Base-by-base conservation (phyloP, 2,329 filamentous ascomycete genomes). In the Colletotrichum tanaceti region DNA sequence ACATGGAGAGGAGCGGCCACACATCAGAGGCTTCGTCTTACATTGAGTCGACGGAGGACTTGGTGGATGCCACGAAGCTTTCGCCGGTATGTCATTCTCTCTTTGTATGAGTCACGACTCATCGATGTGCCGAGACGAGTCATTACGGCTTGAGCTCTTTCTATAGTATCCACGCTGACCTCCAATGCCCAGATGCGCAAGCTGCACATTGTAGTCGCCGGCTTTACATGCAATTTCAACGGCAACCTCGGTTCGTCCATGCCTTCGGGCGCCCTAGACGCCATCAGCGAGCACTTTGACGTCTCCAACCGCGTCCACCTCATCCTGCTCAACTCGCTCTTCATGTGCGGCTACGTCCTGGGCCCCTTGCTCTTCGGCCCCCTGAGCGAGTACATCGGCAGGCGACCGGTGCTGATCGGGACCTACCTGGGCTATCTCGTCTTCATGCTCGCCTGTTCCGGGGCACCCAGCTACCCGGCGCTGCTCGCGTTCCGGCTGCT, bases 401-500 rank as follows among this genome's bases (percentile, higher is more conserved):
- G 77, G 1, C 74, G 76, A 0, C 77, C 77, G 10, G 76, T 79
- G 32, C 71, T 79, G 39, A 72, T 76, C 55, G 73, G 75, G 14
- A 78, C 78, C 5, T 79, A 77, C 46, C 39, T 77, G 32, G 77
- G 77, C 41, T 79, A 79, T 52, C 58, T 78, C 5, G 43, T 76
- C 50, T 79, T 79, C 63, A 78, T 76, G 71, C 68, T 78, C 2
- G 73, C 75, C 44, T 77, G 74, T 50, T 81, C 82, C 14, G 82
- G 77, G 1, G 77, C 82, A 0, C 76, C 82, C 5, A 83, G 80
- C 64, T 84, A 83, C 39, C 65, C 76, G 39, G 80, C 78, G 0
- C 73, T 86, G 11, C 77, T 85, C 50, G 70, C 84, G 38, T 77
- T 85, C 49, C 79, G 84, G 4, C 68, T 79, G 1, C 68, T 79